A percentile compares a stretch with the other conserved stretches of the same genome.
Evolutionary conservation across 1,284 basidiomycete genomes (phyloP).

Genomic region (Ceratobasidium papillatum): DNA sequence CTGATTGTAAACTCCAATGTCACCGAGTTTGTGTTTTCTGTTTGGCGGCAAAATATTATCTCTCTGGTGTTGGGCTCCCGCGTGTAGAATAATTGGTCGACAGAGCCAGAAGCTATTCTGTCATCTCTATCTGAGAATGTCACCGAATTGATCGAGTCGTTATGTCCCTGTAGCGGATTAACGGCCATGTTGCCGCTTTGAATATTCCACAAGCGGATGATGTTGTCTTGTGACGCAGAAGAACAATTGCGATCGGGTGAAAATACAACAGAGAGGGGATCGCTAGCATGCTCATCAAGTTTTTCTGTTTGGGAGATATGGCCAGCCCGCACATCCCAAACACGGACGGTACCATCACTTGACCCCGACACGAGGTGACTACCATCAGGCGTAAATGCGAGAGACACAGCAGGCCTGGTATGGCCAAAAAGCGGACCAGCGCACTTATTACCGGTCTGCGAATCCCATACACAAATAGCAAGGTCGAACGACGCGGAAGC

Average conservation of each 20-base stretch:
- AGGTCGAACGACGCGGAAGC: not conserved
- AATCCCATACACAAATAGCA: not conserved
- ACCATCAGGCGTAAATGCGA: not conserved
- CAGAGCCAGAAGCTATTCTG: not conserved
- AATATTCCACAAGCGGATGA: not conserved
- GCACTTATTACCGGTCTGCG: not conserved
- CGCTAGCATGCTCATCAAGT: no score
- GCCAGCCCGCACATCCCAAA: constrained; percentile 7
- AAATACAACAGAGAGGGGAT: not conserved
- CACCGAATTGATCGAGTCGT: not conserved
- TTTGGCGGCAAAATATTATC: not conserved
- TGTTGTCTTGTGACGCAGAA: not conserved
- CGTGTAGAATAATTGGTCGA: no score
- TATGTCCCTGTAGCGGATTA: constrained; percentile 4
- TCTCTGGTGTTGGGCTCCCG: no score
- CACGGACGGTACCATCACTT: not conserved
- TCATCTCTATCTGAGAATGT: not conserved
- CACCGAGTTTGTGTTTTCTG: no score
- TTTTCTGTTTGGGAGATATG: no score
- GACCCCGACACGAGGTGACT: not conserved
- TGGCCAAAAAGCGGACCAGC: not conserved
- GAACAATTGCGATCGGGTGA: not conserved
- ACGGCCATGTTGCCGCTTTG: not conserved
- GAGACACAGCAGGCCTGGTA: no score
- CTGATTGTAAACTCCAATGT: no score